These are phyloP conservation scores for Sclerotinia nivalis DNA, from an alignment of 2,329 filamentous ascomycete species.

Conservation along the genomic window DNA sequence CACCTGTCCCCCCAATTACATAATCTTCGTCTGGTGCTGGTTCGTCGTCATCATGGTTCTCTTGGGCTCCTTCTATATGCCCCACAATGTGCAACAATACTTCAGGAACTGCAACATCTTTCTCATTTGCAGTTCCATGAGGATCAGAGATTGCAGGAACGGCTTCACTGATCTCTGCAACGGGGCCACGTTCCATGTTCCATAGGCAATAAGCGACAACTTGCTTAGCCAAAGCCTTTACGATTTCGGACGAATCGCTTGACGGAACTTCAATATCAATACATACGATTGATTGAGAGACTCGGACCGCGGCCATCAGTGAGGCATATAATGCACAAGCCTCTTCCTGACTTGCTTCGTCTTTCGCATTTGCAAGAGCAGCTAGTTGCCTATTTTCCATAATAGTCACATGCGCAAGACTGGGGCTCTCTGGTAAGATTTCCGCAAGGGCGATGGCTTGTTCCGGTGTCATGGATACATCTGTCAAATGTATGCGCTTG, in stretches of 20 bases:
- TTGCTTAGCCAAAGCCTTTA: conserved; percentile 89
- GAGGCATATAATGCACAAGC: conserved; percentile 93
- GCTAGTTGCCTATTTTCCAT: conserved; percentile 76
- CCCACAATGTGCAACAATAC: conserved; percentile 87
- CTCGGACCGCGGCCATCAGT: conserved; percentile 79
- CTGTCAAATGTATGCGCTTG: conserved; percentile 82
- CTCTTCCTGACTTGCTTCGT: conserved; percentile 83
- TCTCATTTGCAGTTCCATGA: conserved; percentile 45
- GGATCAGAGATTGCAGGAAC: conserved; percentile 41
- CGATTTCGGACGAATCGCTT: conserved; percentile 79
- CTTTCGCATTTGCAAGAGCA: conserved; percentile 70
- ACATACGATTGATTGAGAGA: conserved; percentile 81
- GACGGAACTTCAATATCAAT: conserved; percentile 89
- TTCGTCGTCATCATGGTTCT: conserved; percentile 60
- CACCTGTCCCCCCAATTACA: conserved; percentile 91
- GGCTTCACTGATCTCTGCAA: conserved; percentile 58
- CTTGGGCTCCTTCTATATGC: conserved; percentile 53
- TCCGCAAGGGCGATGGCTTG: conserved; percentile 91
- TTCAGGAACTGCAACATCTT: conserved; percentile 69
- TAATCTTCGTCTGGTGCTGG: conserved; percentile 87
- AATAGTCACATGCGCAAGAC: conserved; percentile 82
- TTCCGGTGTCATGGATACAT: conserved; percentile 80
- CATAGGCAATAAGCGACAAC: conserved; percentile 92
- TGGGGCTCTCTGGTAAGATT: conserved; percentile 78
- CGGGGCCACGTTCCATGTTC: conserved; percentile 80